Base-by-base conservation (phyloP, 2,329 filamentous ascomycete species). In the Penicillium sclerotigenum region DNA sequence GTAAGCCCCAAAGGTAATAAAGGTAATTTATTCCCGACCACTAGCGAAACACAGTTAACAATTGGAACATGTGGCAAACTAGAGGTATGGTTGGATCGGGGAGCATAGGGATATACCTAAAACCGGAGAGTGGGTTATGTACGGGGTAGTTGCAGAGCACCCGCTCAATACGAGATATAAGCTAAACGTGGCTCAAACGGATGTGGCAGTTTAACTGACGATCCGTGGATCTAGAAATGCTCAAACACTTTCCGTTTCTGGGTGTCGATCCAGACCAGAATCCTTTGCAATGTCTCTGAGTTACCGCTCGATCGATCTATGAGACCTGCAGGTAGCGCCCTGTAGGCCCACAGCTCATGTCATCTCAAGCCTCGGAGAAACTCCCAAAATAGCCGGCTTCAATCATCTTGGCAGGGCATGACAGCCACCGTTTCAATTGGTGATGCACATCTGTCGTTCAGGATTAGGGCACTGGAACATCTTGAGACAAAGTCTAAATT, bases 281-380 rank as follows among this genome's bases (percentile, higher is more conserved):
- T 40, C n/a, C 13, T 55, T 56, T 22, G 28, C n/a, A 26, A 46
- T 46, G 47, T 56, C 47, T 46, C 26, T 40, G 41, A 41, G 47
- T 46, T 52, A 36, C 40, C 40, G 52, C 20, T 7, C 53, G 53
- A 56, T 56, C 41, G 34, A 52, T 56, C n/a, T 42, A 38, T 46
- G 47, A 56, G 26, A 52, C 34, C 16, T 41, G 28, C 47, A 46
- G 20, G 10, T 52, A 28, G 41, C 34, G 33, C 18, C 16, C n/a
- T 46, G 41, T 46, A 34, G 9, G 20, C 28, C 5, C 31, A 43
- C n/a, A 28, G 5, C n/a, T 16, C 34, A 40, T 52, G 31, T n/a
- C 26, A 31, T 26, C 20, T 33, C 33, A 31, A 45, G 8, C 20
- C 10, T 22, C 18, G 20, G 26, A 46, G 13, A 33, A 29, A 46